Conservation (phyloP, 176 grass and related monocot genomes). For the Oryza punctata region DNA sequence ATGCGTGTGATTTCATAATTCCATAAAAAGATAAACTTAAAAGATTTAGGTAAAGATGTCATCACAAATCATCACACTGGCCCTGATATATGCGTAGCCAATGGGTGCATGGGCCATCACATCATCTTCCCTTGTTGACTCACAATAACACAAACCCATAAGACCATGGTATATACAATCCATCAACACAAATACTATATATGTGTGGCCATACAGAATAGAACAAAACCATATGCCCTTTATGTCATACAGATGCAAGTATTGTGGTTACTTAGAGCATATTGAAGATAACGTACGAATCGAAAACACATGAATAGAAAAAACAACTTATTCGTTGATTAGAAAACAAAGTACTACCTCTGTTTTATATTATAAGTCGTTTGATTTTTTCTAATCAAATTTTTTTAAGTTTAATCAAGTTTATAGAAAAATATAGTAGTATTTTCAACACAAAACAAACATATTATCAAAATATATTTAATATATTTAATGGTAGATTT, state of each 20-base stretch:
- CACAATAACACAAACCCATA: constrained; percentile 31
- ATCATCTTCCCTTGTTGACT: constrained; percentile 45
- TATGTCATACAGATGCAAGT: not conserved
- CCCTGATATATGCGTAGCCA: not conserved
- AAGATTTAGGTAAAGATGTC: not conserved
- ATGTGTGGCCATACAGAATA: not conserved
- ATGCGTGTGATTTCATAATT: not conserved
- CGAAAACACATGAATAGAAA: not conserved
- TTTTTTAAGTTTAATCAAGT: no score
- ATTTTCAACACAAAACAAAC: no score
- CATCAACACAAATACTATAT: not conserved
- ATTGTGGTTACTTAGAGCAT: not conserved
- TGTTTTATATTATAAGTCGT: no score
- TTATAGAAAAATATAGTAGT: no score
- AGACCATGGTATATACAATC: constrained; percentile 19
- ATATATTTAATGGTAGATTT: no score
- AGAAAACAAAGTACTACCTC: not conserved
- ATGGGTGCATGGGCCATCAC: not conserved
- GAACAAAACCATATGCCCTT: not conserved
- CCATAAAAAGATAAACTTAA: not conserved
- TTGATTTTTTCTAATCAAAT: no score
- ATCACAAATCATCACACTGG: not conserved
- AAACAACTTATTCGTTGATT: no score
- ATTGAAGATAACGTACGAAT: not conserved
- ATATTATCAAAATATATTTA: no score